Evolutionary conservation across 2,329 filamentous ascomycete genomes (phyloP).

Genomic region (Fusarium sulawesiense): DNA sequence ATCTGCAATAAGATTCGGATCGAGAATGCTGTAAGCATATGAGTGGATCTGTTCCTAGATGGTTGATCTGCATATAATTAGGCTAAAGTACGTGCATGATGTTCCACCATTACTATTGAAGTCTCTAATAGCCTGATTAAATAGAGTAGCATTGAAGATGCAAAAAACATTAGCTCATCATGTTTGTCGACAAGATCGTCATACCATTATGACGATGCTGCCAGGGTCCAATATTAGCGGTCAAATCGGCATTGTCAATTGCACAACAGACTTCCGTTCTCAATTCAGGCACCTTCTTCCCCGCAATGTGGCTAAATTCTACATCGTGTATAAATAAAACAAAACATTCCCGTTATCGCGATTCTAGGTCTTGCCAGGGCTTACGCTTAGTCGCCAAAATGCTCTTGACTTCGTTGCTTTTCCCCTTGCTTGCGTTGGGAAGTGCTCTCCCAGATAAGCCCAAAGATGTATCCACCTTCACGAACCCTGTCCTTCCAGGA

Average conservation of each 20-base stretch:
- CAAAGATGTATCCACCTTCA: slow-evolving; percentile 1
- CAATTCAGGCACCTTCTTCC: slow-evolving; percentile 1
- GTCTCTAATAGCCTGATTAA: slow-evolving; percentile 5
- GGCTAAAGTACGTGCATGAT: slow-evolving; percentile 1
- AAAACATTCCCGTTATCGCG: background rate
- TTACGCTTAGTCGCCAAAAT: background rate
- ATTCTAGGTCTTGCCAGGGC: background rate
- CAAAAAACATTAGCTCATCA: background rate
- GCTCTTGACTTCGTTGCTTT: slow-evolving; percentile 2
- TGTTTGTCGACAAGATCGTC: slow-evolving; percentile 12
- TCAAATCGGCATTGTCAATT: slow-evolving; percentile 11
- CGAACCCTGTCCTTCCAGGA: slow-evolving; percentile 62
- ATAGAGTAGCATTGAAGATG: background rate
- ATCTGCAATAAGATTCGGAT: background rate
- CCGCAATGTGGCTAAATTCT: slow-evolving; percentile 9
- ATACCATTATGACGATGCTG: background rate
- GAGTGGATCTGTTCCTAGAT: background rate
- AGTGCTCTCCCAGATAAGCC: background rate
- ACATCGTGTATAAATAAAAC: background rate
- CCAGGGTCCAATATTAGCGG: slow-evolving; percentile 12
- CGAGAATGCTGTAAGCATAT: background rate
- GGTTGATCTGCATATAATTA: slow-evolving; percentile 3
- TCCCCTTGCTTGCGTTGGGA: slow-evolving; percentile 1
- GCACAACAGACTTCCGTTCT: background rate
- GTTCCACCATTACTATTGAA: background rate